Base-by-base conservation (phyloP, 202 grass and related monocot species). In the Hordeum pubiflorum region DNA sequence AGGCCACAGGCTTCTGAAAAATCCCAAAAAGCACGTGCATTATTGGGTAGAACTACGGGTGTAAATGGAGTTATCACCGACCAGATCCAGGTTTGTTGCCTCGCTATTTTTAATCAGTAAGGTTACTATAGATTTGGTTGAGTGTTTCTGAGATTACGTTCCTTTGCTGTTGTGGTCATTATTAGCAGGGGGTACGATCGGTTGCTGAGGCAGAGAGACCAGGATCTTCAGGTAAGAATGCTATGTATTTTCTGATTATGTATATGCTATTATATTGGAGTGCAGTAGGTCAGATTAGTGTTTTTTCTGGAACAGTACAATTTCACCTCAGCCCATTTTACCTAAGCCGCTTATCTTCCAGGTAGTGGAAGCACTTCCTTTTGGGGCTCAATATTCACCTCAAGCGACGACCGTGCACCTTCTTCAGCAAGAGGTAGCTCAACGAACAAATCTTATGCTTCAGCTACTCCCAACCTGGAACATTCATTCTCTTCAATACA, bases 301-400 rank as follows among this genome's bases (percentile, higher is more conserved):
- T 43, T 9, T 46, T 14, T 66, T 67, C 38, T 65, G 2, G 26
- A 80, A 33, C 39, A 2, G 26, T 41, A 67, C 26, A 15, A 31
- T 41, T 57, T 41, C 38, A 69, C 67, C 32, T 55, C 9, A 20
- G 23, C 79, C 56, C 72, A 84, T 61, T 22, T 76, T 86, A 57
- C 11, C 41, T 81, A 52, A 9, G 7, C 24, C 65, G 29, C 5
- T 58, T 15, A 78, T 86, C 8, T 64, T 88, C 88, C 81, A 97
- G 94, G 91, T 72, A 81, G 88, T 85, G 87, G 88, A 89, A 88
- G 73, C 63, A 82, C 85, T 63, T 93, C 90, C 11, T 90, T 87
- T 79, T 99, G 96, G 96, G 89, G 79, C 52, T 91, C 90, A 89
- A 99, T 99, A 81, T 99, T 96, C 85, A 84, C 83, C 64, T 82